Base-by-base conservation (phyloP, 192 early-diverging fungal genomes). In the Jimgerdemannia flammicorona region DNA sequence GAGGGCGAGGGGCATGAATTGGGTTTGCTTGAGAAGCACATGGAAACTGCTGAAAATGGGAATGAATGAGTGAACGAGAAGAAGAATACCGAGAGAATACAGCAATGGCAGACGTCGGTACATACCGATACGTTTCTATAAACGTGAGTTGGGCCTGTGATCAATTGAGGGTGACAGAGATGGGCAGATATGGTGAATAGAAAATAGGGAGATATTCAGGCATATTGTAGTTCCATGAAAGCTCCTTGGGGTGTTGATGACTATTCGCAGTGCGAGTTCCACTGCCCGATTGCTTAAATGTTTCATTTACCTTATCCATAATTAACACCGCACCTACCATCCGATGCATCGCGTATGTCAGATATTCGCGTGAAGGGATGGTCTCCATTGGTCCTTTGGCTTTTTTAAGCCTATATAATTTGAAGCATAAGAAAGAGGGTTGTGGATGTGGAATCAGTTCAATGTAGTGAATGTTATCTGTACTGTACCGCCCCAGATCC, bases 1-100 rank as follows among this genome's bases (percentile, higher is more conserved):
- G 39, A 86, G 66, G 3, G 84, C 80, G 67, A 86, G 80, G 3
- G 83, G 29, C 83, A 86, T 86, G 74, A 86, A 86, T 72, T 82
- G 80, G 3, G 80, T 80, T 59, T 76, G 77, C 8, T 75, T 76
- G 66, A 84, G 68, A 54, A 86, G 74, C 7, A 75, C 72, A 70
- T 77, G 75, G 64, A 82, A 84, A 66, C 75, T 68, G 8, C 83
- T 84, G 39, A 11, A 10, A 44, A 44, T 40, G 2, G 39, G 40
- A 44, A 66, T 72, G 44, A 18, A 49, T 17, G 2, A 40, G 43
- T 7, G 44, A 59, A 59, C 8, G 49, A 59, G 29, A 29, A 59
- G 29, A 29, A 29, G 29, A 29, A 29, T 29, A 29, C 29, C 29
- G 29, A 29, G 1, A 29, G 29, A 29, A 29, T 29, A 29, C 29